Evolutionary conservation across 2,329 filamentous ascomycete species (phyloP).

Genomic region (Ambrosiella xylebori): DNA sequence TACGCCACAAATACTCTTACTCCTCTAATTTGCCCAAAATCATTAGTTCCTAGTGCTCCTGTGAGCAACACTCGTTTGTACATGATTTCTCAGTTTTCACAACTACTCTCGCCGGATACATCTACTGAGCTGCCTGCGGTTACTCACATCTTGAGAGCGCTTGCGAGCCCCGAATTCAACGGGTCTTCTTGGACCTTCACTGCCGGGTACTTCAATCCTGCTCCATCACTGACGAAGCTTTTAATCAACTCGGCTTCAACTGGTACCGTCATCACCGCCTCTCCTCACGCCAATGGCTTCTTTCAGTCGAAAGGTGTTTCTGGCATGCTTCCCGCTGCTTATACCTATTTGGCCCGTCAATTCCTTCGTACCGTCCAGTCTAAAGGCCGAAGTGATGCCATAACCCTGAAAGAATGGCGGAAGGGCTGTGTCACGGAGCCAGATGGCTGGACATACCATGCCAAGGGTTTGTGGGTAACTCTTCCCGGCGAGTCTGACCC

Average conservation of each 20-base stretch:
- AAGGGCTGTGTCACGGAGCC: slow-evolving; percentile 63
- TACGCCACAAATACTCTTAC: slow-evolving; percentile 50
- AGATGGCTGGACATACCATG: slow-evolving; percentile 92
- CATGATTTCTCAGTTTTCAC: slow-evolving; percentile 73
- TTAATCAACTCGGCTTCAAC: slow-evolving; percentile 56
- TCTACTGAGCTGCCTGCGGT: slow-evolving; percentile 83
- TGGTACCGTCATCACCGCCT: slow-evolving; percentile 80
- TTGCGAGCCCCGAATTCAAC: slow-evolving; percentile 45
- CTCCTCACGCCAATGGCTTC: slow-evolving; percentile 88
- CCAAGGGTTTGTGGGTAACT: slow-evolving; percentile 86
- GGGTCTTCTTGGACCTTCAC: slow-evolving; percentile 86
- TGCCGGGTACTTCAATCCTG: slow-evolving; percentile 96
- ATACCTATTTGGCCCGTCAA: slow-evolving; percentile 68
- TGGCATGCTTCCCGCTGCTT: slow-evolving; percentile 78
- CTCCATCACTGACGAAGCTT: slow-evolving; percentile 62
- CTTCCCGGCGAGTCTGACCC: slow-evolving; percentile 49
- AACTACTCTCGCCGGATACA: slow-evolving; percentile 58
- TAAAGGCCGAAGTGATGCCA: slow-evolving; percentile 32
- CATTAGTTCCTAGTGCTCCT: slow-evolving; percentile 15
- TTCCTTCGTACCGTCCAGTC: slow-evolving; percentile 49
- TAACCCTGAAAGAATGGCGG: slow-evolving; percentile 75
- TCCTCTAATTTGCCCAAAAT: slow-evolving; percentile 39
- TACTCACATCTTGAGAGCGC: slow-evolving; percentile 51
- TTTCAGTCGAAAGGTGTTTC: slow-evolving; percentile 77
- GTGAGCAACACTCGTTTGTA: slow-evolving; percentile 55